Evolutionary conservation across 75 land plant genomes (phyloP).

Genomic region (Chamaecyparis obtusa): DNA sequence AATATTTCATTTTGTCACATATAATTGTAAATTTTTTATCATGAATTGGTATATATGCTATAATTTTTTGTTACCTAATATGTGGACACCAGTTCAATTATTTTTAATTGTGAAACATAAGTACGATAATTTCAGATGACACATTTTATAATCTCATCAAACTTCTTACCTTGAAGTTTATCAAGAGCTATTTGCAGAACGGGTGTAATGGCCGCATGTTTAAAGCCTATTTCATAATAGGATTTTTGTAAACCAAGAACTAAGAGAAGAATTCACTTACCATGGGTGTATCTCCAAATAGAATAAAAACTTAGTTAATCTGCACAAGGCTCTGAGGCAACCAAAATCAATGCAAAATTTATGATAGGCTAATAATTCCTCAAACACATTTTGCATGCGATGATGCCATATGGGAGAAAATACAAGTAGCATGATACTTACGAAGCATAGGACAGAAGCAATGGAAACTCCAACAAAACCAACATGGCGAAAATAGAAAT

Average conservation of each 20-base stretch:
- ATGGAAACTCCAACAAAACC: too few species aligned
- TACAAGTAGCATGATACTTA: too few species aligned
- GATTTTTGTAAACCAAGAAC: not conserved
- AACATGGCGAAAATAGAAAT: too few species aligned
- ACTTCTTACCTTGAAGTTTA: not conserved
- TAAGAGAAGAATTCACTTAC: not conserved
- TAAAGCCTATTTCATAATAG: not conserved
- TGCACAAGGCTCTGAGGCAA: too few species aligned
- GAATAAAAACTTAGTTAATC: too few species aligned
- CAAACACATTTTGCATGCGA: too few species aligned
- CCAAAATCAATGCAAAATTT: too few species aligned
- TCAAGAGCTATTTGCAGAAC: not conserved
- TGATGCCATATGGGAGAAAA: too few species aligned
- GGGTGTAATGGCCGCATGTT: not conserved
- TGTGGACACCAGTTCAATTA: not conserved
- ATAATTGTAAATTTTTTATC: not conserved
- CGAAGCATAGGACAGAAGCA: too few species aligned
- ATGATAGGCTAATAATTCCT: too few species aligned
- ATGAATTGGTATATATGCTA: not conserved
- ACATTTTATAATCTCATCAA: not conserved
- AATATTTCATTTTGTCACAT: not conserved
- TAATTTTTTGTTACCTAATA: not conserved
- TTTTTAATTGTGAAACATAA: not conserved
- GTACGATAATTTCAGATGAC: not conserved
- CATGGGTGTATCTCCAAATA: not conserved